phyloP scores from a whole-genome alignment of 306 rosid genomes.

The Herpetospermum pedunculosum region DNA sequence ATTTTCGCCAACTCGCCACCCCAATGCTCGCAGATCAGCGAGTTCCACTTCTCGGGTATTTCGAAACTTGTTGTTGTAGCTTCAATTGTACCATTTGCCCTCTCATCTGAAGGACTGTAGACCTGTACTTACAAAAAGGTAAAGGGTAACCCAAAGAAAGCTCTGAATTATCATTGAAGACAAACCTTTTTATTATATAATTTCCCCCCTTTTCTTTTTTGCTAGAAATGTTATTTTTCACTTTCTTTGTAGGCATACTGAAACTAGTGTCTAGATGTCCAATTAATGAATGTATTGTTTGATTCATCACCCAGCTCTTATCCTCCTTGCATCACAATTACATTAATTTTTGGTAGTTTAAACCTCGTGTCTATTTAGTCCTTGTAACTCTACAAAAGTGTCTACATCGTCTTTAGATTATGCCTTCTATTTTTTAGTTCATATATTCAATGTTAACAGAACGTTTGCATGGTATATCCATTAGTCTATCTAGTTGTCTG shows the following conservation, averaged over 20 bases:
- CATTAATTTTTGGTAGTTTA: background rate
- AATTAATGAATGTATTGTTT: conserved; percentile 3
- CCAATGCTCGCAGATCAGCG: background rate
- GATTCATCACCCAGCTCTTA: conserved; percentile 5
- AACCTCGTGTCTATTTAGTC: background rate
- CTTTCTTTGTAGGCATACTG: background rate
- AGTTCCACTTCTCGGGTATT: background rate
- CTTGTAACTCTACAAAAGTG: background rate
- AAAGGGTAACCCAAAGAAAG: conserved; percentile 5
- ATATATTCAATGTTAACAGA: background rate
- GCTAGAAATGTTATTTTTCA: background rate
- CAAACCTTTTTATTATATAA: background rate
- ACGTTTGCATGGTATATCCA: background rate
- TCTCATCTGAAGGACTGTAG: conserved; percentile 2
- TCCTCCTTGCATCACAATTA: background rate
- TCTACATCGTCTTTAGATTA: background rate
- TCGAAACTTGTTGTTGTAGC: background rate
- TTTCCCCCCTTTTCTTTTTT: background rate
- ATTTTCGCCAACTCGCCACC: background rate
- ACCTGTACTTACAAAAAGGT: background rate
- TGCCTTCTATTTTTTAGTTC: background rate
- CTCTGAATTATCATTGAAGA: conserved; percentile 1
- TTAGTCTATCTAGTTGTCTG: background rate
- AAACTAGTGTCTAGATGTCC: conserved; percentile 5
- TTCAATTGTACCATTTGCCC: conserved; percentile 5